Conservation (phyloP, 139 green algal species). For the Picochlorum sp. region DNA sequence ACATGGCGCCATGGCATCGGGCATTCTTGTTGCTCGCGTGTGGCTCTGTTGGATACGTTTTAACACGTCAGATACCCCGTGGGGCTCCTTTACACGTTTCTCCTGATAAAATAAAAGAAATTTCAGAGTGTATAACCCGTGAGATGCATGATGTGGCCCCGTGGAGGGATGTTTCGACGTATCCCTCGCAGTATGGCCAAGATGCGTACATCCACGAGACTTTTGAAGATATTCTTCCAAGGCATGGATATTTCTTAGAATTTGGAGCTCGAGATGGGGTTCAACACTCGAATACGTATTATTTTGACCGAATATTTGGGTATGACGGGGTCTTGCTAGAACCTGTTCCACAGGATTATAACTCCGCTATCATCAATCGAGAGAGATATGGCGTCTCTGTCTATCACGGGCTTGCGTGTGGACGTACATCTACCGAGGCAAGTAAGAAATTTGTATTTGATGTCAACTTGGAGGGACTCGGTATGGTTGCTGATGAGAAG, state of each 20-base stretch:
- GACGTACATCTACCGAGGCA: background rate
- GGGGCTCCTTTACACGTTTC: too few relatives aligned
- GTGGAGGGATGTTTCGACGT: too few relatives aligned
- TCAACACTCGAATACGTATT: background rate
- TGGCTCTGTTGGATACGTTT: too few relatives aligned
- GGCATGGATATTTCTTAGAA: background rate
- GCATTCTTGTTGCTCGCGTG: too few relatives aligned
- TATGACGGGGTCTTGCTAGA: background rate
- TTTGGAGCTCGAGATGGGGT: background rate
- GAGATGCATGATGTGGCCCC: too few relatives aligned
- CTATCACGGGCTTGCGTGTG: background rate
- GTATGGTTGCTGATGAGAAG: background rate
- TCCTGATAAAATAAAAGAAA: too few relatives aligned
- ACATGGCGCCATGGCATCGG: too few relatives aligned
- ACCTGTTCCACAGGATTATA: too few relatives aligned
- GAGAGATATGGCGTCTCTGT: background rate
- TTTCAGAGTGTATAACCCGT: too few relatives aligned
- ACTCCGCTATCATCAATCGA: too few relatives aligned
- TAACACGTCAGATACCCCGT: too few relatives aligned
- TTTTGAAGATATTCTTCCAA: background rate
- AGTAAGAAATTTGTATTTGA: background rate
- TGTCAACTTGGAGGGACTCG: background rate
- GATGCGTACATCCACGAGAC: background rate
- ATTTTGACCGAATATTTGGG: background rate
- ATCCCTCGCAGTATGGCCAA: background rate